phyloP scores from a whole-genome alignment of 257 asterid species.

The Parsonsia alboflavescens region DNA sequence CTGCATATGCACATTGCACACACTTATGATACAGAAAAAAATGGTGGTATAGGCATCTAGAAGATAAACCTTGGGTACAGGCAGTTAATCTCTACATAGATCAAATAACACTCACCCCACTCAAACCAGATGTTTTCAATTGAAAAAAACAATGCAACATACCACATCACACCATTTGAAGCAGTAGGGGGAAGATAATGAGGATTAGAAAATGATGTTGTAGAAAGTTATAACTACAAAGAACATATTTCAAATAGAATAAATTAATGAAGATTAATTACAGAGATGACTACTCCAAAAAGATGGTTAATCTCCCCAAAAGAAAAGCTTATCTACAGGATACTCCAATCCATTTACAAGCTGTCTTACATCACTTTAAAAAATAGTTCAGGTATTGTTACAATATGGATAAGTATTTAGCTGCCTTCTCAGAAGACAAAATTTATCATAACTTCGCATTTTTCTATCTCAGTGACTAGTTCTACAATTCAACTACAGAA shows the following conservation, averaged over 20 bases:
- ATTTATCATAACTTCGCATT: not conserved
- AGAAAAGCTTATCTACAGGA: not conserved
- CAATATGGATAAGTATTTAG: not conserved
- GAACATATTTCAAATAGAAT: not conserved
- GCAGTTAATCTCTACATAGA: no score
- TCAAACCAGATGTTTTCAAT: not conserved
- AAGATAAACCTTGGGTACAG: not conserved
- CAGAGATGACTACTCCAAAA: not conserved
- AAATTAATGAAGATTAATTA: not conserved
- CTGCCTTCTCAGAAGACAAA: not conserved
- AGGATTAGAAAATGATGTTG: no score
- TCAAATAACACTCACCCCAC: not conserved
- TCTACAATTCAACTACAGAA: not conserved
- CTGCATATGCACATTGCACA: not conserved
- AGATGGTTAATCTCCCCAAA: not conserved
- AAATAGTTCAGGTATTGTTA: not conserved
- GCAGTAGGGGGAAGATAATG: not conserved
- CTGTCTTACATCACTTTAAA: not conserved
- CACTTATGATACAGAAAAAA: not conserved
- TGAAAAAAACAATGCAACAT: no score
- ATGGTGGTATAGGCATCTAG: not conserved
- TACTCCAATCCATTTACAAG: not conserved
- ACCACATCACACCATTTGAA: not conserved
- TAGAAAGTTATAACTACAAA: not conserved
- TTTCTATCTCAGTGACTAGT: slow-evolving; percentile 1